Percentiles rank a stretch among this genome's conserved stretches.
Evolutionary conservation across 2,329 filamentous ascomycete genomes (phyloP).

Genomic region (Zymoseptoria passerinii): DNA sequence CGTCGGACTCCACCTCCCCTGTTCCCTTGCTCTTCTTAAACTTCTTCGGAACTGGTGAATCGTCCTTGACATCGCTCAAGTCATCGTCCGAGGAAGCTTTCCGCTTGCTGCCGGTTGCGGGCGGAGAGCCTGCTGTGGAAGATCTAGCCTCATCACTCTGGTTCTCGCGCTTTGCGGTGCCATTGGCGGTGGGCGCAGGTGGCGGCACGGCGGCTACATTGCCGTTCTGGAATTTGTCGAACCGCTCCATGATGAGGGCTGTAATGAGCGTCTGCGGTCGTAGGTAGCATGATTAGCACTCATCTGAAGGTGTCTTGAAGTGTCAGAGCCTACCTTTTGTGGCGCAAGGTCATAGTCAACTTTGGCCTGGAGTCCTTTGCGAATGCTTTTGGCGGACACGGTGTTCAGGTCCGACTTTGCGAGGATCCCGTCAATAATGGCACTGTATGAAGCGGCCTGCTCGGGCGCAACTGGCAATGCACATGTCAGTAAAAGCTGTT

Average conservation of each 20-base stretch:
- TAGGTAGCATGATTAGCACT: slow-evolving; percentile 7
- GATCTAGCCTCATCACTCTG: slow-evolving; percentile 10
- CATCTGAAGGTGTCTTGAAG: background rate
- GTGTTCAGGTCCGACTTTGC: slow-evolving; percentile 53
- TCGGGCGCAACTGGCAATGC: slow-evolving; percentile 21
- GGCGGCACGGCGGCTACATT: slow-evolving; percentile 22
- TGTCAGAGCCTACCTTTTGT: slow-evolving; percentile 46
- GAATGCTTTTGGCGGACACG: slow-evolving; percentile 57
- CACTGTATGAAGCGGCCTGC: slow-evolving; percentile 35
- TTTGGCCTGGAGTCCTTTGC: slow-evolving; percentile 52
- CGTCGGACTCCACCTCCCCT: slow-evolving; percentile 64
- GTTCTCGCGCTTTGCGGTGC: slow-evolving; percentile 18
- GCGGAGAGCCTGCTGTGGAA: slow-evolving; percentile 7
- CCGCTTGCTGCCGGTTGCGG: slow-evolving; percentile 33
- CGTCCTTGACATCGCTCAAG: slow-evolving; percentile 34
- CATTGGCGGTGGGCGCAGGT: slow-evolving; percentile 33
- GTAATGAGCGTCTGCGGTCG: slow-evolving; percentile 36
- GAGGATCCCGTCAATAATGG: slow-evolving; percentile 57
- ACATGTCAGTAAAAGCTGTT: background rate
- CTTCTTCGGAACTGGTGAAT: slow-evolving; percentile 33
- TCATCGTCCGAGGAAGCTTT: slow-evolving; percentile 28
- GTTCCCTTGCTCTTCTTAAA: slow-evolving; percentile 45
- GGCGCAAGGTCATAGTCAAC: slow-evolving; percentile 54
- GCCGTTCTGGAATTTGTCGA: slow-evolving; percentile 38
- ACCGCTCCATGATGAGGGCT: slow-evolving; percentile 41